Evolutionary conservation across 805 yeast species (phyloP), one percentile per base, ranked within the genome.

Genomic region (Candida schatavii): DNA sequence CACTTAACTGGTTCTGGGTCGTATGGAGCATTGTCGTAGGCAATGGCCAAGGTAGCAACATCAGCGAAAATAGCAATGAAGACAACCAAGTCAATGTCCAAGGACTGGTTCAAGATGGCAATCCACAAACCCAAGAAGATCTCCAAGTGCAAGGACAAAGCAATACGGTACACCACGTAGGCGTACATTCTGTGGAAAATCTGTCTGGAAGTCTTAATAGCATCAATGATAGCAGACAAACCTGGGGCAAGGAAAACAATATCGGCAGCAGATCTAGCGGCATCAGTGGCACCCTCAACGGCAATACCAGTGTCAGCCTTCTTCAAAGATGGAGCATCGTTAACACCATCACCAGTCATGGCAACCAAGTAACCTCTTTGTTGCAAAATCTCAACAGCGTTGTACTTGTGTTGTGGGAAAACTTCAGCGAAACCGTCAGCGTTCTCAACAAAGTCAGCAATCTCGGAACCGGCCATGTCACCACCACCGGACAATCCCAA

Each of bases 271-370:
- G 95, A 87, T 78, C 93, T 83, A 56, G 96, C 96, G 71, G 95
- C 91, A 76, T 88, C 96, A 57, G 96, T 85, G 62, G 96, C 90
- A 83, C 96, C 96, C 78, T 88, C 96, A 70, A 88, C 96, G 64
- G 97, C 97, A 78, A 89, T 89, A 84, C 97, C 97, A 49, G 75
- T 70, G 61, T 70, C 75, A 53, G 95, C 95, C 81, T 88, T 88
- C 88, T 88, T 88, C 75, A 88, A 81, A 53, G 96, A 88, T 63
- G 97, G 97, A 61, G 96, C 96, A 75, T 88, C 97, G 79, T 88
- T 88, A 68, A 88, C 96, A 87, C 97, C 97, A 69, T 88, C 97
- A 85, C 97, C 97, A 78, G 97, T 88, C 97, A 88, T 88, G 73
- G 96, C 97, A 75, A 89, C 95, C 75, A 88, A 80, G 83, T 85